Evolutionary conservation across 2,329 filamentous ascomycete genomes (phyloP).

Genomic region (Trichophyton rubrum): DNA sequence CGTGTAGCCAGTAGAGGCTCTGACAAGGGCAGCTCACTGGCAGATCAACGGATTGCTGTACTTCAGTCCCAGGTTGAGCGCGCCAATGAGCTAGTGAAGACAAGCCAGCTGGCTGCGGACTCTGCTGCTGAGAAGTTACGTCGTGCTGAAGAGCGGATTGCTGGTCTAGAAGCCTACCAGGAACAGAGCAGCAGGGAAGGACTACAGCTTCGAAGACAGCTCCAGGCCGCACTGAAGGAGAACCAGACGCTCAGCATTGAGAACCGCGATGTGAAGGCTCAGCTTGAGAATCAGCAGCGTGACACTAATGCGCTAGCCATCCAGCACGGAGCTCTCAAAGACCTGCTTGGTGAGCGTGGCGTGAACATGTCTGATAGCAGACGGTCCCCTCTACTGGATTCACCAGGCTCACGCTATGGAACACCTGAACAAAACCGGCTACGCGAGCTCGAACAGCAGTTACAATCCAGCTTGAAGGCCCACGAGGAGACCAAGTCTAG

Average conservation of each 20-base stretch:
- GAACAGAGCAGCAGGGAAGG: constrained; percentile 93
- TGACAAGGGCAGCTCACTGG: constrained; percentile 33
- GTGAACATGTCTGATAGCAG: constrained; percentile 60
- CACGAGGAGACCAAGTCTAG: constrained; percentile 74
- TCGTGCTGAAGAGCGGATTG: constrained; percentile 89
- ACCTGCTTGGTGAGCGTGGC: constrained; percentile 78
- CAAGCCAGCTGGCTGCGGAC: constrained; percentile 82
- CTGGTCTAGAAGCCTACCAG: constrained; percentile 90
- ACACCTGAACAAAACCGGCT: constrained; percentile 69
- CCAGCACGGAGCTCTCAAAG: constrained; percentile 85
- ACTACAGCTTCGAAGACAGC: constrained; percentile 74
- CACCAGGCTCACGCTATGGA: constrained; percentile 60
- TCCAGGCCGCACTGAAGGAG: constrained; percentile 74
- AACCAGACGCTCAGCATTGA: constrained; percentile 67
- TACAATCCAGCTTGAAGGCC: constrained; percentile 60
- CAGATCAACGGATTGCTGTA: constrained; percentile 51
- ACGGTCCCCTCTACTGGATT: constrained; percentile 59
- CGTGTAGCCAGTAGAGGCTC: constrained; percentile 46
- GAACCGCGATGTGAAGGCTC: constrained; percentile 69
- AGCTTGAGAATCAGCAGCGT: constrained; percentile 72
- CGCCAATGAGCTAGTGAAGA: constrained; percentile 68
- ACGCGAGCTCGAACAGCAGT: constrained; percentile 76
- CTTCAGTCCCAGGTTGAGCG: constrained; percentile 69
- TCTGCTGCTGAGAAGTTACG: constrained; percentile 76
- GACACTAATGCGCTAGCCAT: constrained; percentile 89